These are phyloP conservation scores for Malassezia brasiliensis DNA, from an alignment of 1,284 basidiomycete species.

Conservation along the genomic window DNA sequence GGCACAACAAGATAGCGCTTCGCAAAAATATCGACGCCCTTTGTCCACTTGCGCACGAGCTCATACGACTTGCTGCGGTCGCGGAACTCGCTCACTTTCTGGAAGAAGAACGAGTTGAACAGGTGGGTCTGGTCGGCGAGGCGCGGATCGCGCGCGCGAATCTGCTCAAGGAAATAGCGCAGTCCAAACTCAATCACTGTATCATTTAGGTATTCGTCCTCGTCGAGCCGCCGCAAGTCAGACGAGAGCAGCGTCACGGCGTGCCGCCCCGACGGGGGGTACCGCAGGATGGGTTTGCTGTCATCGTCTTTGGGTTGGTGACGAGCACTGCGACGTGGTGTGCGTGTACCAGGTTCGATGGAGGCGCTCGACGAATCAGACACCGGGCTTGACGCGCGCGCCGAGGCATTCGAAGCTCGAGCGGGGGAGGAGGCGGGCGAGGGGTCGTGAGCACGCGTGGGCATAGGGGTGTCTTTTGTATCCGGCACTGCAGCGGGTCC, in stretches of 20 bases:
- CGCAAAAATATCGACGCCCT: constrained; percentile 70
- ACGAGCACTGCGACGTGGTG: background rate
- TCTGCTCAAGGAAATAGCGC: constrained; percentile 56
- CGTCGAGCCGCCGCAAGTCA: constrained; percentile 30
- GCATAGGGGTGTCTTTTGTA: too few relatives aligned
- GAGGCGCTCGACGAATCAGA: background rate
- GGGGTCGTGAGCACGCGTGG: too few relatives aligned
- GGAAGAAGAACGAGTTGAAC: constrained; percentile 96
- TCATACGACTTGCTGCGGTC: constrained; percentile 57
- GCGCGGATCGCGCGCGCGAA: constrained; percentile 52
- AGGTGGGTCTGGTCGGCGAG: constrained; percentile 70
- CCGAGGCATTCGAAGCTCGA: too few relatives aligned
- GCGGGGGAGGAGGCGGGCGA: too few relatives aligned
- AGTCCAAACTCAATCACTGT: constrained; percentile 89
- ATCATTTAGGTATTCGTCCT: constrained; percentile 62
- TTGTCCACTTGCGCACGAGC: constrained; percentile 87
- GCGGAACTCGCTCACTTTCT: constrained; percentile 64
- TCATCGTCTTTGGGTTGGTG: background rate
- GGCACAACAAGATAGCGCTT: constrained; percentile 90
- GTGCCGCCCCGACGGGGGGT: constrained; percentile 27
- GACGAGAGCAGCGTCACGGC: constrained; percentile 25
- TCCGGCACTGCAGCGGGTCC: too few relatives aligned
- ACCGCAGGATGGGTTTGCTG: constrained; percentile 22
- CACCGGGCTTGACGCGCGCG: background rate
- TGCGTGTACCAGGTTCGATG: background rate